Base-by-base conservation (phyloP, 257 asterid genomes). In the Gentiana macrophylla region DNA sequence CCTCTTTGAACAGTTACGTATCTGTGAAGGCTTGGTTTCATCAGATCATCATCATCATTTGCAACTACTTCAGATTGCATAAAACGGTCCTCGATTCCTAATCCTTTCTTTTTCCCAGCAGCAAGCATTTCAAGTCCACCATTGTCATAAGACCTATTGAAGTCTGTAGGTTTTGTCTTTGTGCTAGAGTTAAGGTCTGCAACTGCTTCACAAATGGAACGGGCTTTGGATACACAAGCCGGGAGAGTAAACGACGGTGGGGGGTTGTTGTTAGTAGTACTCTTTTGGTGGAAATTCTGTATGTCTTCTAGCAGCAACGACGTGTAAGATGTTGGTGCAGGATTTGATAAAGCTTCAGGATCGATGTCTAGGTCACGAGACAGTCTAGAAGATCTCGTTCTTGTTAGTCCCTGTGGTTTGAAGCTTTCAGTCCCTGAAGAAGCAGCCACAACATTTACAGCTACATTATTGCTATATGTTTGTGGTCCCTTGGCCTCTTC, bases 161-260 rank as follows among this genome's bases (percentile, higher is more conserved):
- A 15, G 24, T 15, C 24, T 15, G 24, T 15, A 15, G 24, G 24
- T 15, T 15, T 15, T 15, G 24, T 15, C 24, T 38, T 68, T 3
- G 82, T 68, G 76, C 68, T 79, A 66, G 97, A 92, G 75, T 92
- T 92, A 50, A 92, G 90, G 62, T 92, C 97, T 5, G 97, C 99
- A 33, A 92, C 97, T 47, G 99, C 99, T 59, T 92, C 97, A 47
- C 88, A 91, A 56, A 92, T 92, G 34, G 97, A 85, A 70, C 87
- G 72, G 43, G 95, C 99, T 60, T 92, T 92, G 8, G 86, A 74
- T 44, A 92, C 76, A 62, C 99, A 92, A 34, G 85, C 70, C 4
- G 99, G 99, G 66, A 88, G 74, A 35, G 86, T 47, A 49, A 83
- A 74, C 1, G 77, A 36, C 4, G 44, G 44, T 37, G 71, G 44